A percentile compares a stretch with the other conserved stretches of the same genome.
Conservation (phyloP, 495 filamentous ascomycete species). For the Pyrenula aspistea region DNA sequence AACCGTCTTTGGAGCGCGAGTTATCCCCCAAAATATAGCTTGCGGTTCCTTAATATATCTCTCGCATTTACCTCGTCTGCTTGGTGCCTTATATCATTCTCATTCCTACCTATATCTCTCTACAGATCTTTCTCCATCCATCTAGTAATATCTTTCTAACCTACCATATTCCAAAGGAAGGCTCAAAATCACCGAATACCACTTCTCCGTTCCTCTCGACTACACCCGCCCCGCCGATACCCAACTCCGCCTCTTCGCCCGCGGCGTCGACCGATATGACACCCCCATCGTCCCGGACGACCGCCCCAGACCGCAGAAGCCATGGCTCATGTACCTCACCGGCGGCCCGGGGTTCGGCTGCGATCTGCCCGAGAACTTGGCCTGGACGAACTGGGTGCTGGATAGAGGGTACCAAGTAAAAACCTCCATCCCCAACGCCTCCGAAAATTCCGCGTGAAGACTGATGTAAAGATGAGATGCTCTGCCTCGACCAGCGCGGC, state of each 20-base stretch:
- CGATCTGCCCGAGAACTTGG: slow-evolving; percentile 55
- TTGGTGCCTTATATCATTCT: no score
- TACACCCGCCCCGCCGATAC: slow-evolving; percentile 52
- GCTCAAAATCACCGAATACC: slow-evolving; percentile 63
- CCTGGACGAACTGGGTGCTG: slow-evolving; percentile 55
- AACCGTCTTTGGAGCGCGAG: no score
- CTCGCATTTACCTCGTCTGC: no score
- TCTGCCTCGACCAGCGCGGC: slow-evolving; percentile 81
- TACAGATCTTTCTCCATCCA: no score
- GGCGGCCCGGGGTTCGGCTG: slow-evolving; percentile 74
- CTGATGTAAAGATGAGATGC: no score
- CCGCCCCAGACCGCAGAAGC: slow-evolving; percentile 38
- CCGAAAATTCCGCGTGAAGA: no score
- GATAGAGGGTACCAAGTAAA: slow-evolving; percentile 65
- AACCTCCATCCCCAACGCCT: no score
- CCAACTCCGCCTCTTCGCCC: slow-evolving; percentile 60
- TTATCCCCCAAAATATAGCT: no score
- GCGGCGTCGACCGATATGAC: slow-evolving; percentile 52
- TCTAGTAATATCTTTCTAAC: no score
- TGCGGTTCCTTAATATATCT: no score
- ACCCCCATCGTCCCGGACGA: slow-evolving; percentile 40
- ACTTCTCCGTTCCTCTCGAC: slow-evolving; percentile 76
- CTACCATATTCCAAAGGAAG: no score
- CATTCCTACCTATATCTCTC: no score
- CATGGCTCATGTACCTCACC: slow-evolving; percentile 56